These are phyloP conservation scores for Lipomyces chichibuensis DNA, from an alignment of 805 yeast genomes.

Conservation along the genomic window DNA sequence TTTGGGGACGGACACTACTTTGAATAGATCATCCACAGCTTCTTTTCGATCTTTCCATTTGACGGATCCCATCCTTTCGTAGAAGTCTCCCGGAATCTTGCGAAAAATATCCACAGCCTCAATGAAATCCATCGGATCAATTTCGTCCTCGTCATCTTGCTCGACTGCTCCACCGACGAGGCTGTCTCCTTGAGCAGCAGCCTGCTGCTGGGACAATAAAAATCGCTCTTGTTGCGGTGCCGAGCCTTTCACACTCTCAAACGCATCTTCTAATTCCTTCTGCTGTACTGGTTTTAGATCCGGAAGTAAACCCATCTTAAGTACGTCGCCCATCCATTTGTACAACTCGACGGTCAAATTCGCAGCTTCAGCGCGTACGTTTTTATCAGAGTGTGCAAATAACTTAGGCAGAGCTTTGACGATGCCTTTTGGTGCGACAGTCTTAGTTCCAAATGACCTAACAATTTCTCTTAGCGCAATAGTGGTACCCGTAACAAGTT, in stretches of 20 bases:
- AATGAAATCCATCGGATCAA: slow-evolving; percentile 72
- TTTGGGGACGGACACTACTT: slow-evolving; percentile 52
- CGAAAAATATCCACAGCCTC: slow-evolving; percentile 70
- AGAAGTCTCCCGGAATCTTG: slow-evolving; percentile 67
- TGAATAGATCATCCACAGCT: slow-evolving; percentile 62
- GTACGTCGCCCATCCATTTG: slow-evolving; percentile 69
- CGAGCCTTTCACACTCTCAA: slow-evolving; percentile 53
- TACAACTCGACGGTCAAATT: slow-evolving; percentile 68
- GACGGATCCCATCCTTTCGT: slow-evolving; percentile 56
- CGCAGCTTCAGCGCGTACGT: slow-evolving; percentile 79
- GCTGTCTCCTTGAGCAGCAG: slow-evolving; percentile 39
- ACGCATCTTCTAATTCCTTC: slow-evolving; percentile 73
- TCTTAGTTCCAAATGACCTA: slow-evolving; percentile 63
- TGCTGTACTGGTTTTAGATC: slow-evolving; percentile 90
- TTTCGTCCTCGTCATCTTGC: slow-evolving; percentile 46
- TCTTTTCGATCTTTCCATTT: slow-evolving; percentile 95
- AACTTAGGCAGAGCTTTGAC: slow-evolving; percentile 64
- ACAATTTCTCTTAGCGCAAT: slow-evolving; percentile 60
- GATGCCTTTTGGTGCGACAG: slow-evolving; percentile 60
- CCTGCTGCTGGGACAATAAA: slow-evolving; percentile 57
- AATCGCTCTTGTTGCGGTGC: slow-evolving; percentile 55
- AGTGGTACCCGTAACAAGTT: slow-evolving; percentile 70
- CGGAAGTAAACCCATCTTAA: slow-evolving; percentile 63
- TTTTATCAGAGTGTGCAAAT: slow-evolving; percentile 83
- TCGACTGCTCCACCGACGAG: slow-evolving; percentile 35